These are phyloP conservation scores for Bassia scoparia DNA, from an alignment of 148 eudicot species.

Conservation along the genomic window DNA sequence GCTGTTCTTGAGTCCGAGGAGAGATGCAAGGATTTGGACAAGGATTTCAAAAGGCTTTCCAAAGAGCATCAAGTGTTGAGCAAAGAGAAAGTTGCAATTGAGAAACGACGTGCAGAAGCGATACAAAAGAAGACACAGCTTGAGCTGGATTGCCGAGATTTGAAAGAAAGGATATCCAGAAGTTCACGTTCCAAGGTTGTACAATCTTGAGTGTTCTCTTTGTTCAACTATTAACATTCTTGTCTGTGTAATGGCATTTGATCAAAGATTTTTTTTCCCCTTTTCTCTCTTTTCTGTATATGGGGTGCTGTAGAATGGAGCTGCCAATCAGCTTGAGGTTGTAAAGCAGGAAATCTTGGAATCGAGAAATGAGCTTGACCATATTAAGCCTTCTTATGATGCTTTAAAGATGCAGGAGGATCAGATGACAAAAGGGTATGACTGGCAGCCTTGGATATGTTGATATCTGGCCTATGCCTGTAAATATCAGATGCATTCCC, in stretches of 20 bases:
- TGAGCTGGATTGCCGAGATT: constrained; percentile 85
- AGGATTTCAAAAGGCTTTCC: constrained; percentile 63
- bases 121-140: constrained; percentile 69
- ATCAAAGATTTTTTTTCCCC: neutral
- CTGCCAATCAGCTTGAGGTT: constrained; percentile 59
- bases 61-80: constrained; percentile 72
- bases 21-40: constrained; percentile 73
- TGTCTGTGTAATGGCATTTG: neutral
- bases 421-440: constrained; percentile 72
- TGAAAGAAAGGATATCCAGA: constrained; percentile 62
- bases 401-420: constrained; percentile 69
- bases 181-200: constrained; percentile 63
- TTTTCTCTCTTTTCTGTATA: neutral
- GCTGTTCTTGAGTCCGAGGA: constrained; percentile 75
- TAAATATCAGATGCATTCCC: neutral
- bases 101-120: constrained; percentile 63
- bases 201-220: neutral
- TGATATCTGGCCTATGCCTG: neutral
- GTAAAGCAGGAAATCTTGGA: constrained; percentile 66
- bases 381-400: constrained; percentile 56
- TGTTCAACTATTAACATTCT: neutral
- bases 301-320: constrained; percentile 55
- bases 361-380: constrained; percentile 57
- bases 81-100: constrained; percentile 76
- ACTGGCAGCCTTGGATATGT: constrained; percentile 6